These are phyloP conservation scores for Alternaria postmessia DNA, from an alignment of 2,329 filamentous ascomycete species.

Conservation along the genomic window DNA sequence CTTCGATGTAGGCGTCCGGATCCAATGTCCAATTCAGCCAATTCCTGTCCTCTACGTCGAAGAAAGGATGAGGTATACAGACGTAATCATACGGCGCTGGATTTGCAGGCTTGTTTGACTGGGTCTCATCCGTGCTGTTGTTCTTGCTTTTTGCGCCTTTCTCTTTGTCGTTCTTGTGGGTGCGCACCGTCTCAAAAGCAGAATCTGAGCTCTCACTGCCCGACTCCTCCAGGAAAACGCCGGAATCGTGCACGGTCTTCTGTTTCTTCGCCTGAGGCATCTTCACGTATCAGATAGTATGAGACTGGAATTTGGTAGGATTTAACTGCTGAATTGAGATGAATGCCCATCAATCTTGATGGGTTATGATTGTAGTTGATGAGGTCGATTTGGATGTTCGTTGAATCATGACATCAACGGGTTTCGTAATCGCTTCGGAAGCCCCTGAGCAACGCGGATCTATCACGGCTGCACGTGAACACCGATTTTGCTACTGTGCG, in stretches of 20 bases:
- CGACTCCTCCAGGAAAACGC: conserved; percentile 7
- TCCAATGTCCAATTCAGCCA: conserved; percentile 7
- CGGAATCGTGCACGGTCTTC: conserved; percentile 14
- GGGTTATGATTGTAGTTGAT: not conserved
- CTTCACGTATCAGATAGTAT: not conserved
- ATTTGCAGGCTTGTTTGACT: not conserved
- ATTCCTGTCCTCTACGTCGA: conserved; percentile 20
- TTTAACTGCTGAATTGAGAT: not conserved
- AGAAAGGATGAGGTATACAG: conserved; percentile 24
- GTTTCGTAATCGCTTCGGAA: conserved; percentile 13
- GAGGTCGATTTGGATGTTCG: not conserved
- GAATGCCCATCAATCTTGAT: not conserved
- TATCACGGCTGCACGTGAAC: conserved; percentile 15
- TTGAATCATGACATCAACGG: conserved; percentile 16
- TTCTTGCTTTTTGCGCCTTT: not conserved
- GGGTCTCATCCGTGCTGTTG: not conserved
- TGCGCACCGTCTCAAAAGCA: conserved; percentile 7
- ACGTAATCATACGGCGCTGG: conserved; percentile 21
- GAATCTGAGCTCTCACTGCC: conserved; percentile 14
- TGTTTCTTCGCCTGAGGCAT: conserved; percentile 25
- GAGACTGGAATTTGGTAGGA: not conserved
- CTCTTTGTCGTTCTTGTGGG: conserved; percentile 4
- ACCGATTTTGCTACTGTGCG: not conserved
- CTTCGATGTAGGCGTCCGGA: conserved; percentile 3
- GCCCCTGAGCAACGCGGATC: conserved; percentile 15